phyloP scores from a whole-genome alignment of 352 stramenopile species.

The Phytophthora lateralis region DNA sequence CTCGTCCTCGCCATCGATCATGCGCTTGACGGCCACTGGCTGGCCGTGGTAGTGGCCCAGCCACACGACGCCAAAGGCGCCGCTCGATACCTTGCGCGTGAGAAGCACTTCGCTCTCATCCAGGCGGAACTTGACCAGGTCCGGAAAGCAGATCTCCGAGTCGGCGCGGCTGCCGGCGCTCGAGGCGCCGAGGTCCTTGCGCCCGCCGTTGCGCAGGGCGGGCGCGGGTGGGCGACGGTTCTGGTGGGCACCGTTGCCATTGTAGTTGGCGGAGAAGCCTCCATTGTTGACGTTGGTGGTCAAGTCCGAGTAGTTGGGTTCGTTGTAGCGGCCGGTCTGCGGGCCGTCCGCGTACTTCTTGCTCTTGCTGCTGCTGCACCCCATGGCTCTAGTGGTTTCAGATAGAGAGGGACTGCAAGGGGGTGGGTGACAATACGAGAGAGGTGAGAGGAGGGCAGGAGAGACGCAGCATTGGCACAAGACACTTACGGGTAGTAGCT shows the following conservation, averaged over 20 bases:
- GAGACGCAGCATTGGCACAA: neutral
- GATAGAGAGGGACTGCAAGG: slow-evolving; percentile 15
- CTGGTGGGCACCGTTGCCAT: slow-evolving; percentile 1
- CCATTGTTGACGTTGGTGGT: slow-evolving; percentile 38
- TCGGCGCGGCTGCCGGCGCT: slow-evolving; percentile 20
- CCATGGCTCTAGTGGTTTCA: slow-evolving; percentile 30
- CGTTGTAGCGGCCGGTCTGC: slow-evolving; percentile 32
- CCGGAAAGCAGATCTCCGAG: slow-evolving; percentile 72
- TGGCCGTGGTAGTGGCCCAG: slow-evolving; percentile 88
- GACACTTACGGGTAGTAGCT: neutral
- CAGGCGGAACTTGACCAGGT: slow-evolving; percentile 74
- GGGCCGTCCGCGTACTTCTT: slow-evolving; percentile 17
- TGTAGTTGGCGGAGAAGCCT: slow-evolving; percentile 27
- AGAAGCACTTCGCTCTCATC: slow-evolving; percentile 84
- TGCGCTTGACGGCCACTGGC: slow-evolving; percentile 85
- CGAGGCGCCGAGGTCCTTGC: slow-evolving; percentile 19
- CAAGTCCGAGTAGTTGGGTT: slow-evolving; percentile 45
- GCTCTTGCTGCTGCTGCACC: slow-evolving; percentile 41
- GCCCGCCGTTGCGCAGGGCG: slow-evolving; percentile 12
- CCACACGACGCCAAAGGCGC: slow-evolving; percentile 85
- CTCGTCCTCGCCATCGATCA: slow-evolving; percentile 85
- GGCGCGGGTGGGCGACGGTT: slow-evolving; percentile 11
- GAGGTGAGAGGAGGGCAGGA: neutral
- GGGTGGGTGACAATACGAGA: slow-evolving; percentile 18
- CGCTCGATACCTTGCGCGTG: slow-evolving; percentile 83